Conservation (phyloP, 2,329 filamentous ascomycete genomes). For the Pyricularia grisea region DNA sequence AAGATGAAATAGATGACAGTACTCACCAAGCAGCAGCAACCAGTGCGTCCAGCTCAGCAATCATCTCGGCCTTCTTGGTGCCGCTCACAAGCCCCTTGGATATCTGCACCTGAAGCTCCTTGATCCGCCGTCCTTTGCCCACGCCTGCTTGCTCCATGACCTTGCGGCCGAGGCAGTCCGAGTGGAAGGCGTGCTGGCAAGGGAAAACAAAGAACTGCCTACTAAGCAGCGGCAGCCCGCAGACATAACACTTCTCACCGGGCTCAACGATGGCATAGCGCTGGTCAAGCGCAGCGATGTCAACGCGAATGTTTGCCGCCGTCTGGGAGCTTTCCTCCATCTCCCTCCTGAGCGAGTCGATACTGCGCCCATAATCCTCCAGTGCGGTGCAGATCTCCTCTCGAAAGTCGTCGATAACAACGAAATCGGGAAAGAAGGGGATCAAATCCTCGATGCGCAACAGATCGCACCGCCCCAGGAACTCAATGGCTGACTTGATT, state of each 20-base stretch:
- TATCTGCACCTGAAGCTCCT: slow-evolving; percentile 76
- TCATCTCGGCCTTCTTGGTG: slow-evolving; percentile 67
- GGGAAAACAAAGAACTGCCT: slow-evolving; percentile 97
- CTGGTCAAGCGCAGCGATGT: slow-evolving; percentile 77
- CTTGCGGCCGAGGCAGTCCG: slow-evolving; percentile 80
- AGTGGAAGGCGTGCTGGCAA: slow-evolving; percentile 96
- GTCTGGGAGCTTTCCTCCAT: slow-evolving; percentile 94
- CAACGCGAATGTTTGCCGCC: slow-evolving; percentile 79
- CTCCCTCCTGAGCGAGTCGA: slow-evolving; percentile 78
- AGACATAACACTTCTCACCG: slow-evolving; percentile 88
- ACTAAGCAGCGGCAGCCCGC: slow-evolving; percentile 74
- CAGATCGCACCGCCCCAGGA: slow-evolving; percentile 82
- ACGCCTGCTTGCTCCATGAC: slow-evolving; percentile 75
- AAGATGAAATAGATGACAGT: slow-evolving; percentile 5
- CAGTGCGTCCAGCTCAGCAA: slow-evolving; percentile 82
- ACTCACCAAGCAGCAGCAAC: slow-evolving; percentile 81
- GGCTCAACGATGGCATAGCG: slow-evolving; percentile 96
- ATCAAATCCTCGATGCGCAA: slow-evolving; percentile 94
- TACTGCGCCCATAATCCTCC: slow-evolving; percentile 86
- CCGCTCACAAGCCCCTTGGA: slow-evolving; percentile 64
- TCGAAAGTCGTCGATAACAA: slow-evolving; percentile 98
- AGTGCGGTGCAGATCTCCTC: slow-evolving; percentile 92
- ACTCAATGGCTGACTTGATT: slow-evolving; percentile 90
- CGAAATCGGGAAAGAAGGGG: slow-evolving; percentile 97
- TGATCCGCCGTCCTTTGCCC: slow-evolving; percentile 69